A percentile compares a stretch with the other conserved stretches of the same genome.
phyloP scores from a whole-genome alignment of 805 yeast genomes.

The Candida germanica region DNA sequence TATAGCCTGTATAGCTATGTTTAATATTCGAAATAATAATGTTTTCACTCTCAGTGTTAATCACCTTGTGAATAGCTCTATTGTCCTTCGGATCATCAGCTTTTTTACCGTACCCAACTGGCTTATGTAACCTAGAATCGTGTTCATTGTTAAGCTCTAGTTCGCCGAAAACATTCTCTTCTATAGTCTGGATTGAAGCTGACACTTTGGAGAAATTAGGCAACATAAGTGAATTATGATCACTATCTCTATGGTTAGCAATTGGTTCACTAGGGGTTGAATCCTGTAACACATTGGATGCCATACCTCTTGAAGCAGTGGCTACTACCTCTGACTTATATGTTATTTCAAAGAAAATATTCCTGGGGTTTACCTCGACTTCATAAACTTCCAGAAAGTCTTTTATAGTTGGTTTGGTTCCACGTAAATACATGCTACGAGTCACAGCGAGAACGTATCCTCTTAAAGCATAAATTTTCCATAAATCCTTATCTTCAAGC shows the following conservation, averaged over 20 bases:
- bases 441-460: conserved; percentile 65
- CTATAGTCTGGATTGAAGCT: conserved; percentile 39
- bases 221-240: conserved; percentile 24
- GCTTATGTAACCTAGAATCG: conserved; percentile 1
- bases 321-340: conserved; percentile 35
- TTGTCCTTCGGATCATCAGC: conserved; percentile 11
- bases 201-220: conserved; percentile 28
- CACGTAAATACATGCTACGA: conserved; percentile 17
- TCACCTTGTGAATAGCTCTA: conserved; percentile 30
- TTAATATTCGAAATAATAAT: conserved; percentile 34
- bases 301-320: conserved; percentile 16
- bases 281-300: conserved; percentile 16
- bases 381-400: background rate
- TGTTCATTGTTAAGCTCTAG: conserved; percentile 29
- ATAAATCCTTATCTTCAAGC: conserved; percentile 63
- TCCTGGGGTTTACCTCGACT: conserved; percentile 22
- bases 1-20: conserved; percentile 66
- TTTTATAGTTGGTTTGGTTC: background rate
- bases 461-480: conserved; percentile 77
- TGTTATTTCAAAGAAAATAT: conserved; percentile 35
- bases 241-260: conserved; percentile 12
- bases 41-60: conserved; percentile 29
- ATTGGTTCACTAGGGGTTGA: background rate
- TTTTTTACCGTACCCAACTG: no score
- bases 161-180: conserved; percentile 47